Evolutionary conservation across 2,329 filamentous ascomycete species (phyloP).

Genomic region (Ceratocystis cubensis): DNA sequence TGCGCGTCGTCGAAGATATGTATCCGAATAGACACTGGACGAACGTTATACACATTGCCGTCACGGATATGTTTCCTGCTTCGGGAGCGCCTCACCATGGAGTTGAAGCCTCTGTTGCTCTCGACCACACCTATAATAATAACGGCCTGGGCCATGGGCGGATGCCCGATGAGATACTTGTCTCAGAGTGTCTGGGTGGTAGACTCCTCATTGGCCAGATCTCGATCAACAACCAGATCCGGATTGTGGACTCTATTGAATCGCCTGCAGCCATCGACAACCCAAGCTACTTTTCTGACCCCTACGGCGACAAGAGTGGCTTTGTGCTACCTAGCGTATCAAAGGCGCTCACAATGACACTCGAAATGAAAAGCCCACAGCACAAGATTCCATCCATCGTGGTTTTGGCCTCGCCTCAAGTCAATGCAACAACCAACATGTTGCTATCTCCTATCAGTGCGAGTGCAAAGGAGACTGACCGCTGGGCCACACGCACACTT

Average conservation of each 20-base stretch:
- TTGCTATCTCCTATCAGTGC: not conserved
- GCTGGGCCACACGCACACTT: conserved; percentile 37
- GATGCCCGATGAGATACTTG: conserved; percentile 31
- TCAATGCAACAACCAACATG: conserved; percentile 14
- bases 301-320: conserved; percentile 41
- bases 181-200: conserved; percentile 35
- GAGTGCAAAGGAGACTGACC: not conserved
- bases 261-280: conserved; percentile 38
- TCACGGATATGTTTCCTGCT: conserved; percentile 19
- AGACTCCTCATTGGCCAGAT: conserved; percentile 29
- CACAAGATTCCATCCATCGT: conserved; percentile 15
- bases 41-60: conserved; percentile 31
- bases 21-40: conserved; percentile 36
- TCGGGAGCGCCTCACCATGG: conserved; percentile 26
- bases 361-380: conserved; percentile 27
- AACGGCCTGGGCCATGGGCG: conserved; percentile 45
- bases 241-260: conserved; percentile 13
- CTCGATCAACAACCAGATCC: conserved; percentile 21
- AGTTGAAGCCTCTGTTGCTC: conserved; percentile 34
- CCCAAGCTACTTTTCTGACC: conserved; percentile 44
- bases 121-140: conserved; percentile 37
- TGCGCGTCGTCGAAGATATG: conserved; percentile 38
- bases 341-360: conserved; percentile 30
- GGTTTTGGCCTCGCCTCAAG: conserved; percentile 20
- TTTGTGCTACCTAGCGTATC: conserved; percentile 40